phyloP scores from a whole-genome alignment of 1,284 basidiomycete species.

The Sutorius eximius region DNA sequence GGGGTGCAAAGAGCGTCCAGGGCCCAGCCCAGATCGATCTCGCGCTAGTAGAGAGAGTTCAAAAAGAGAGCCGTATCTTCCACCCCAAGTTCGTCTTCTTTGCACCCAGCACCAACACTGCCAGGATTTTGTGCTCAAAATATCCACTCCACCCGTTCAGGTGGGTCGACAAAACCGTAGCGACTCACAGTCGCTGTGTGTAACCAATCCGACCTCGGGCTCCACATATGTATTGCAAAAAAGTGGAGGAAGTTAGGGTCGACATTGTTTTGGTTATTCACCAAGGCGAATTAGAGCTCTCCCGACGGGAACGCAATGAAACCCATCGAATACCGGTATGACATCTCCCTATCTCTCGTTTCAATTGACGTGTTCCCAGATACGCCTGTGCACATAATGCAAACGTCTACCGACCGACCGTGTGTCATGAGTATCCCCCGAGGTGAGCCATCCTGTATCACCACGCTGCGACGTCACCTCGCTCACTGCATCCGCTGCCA shows the following conservation, averaged over 20 bases:
- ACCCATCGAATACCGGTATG: conserved; percentile 48
- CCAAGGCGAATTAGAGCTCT: conserved; percentile 34
- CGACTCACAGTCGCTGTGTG: neutral
- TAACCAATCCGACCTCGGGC: neutral
- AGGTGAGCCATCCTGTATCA: conserved; percentile 1
- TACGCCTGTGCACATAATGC: conserved; percentile 55
- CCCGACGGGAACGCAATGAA: conserved; percentile 40
- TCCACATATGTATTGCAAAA: conserved; percentile 36
- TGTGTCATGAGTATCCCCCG: conserved; percentile 26
- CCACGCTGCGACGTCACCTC: conserved; percentile 13
- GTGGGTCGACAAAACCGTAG: conserved; percentile 34
- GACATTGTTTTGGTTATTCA: conserved; percentile 49
- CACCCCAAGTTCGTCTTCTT: conserved; percentile 46
- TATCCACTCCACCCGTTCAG: conserved; percentile 46
- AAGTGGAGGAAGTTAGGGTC: conserved; percentile 54
- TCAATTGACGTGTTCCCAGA: conserved; percentile 10
- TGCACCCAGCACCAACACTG: conserved; percentile 42
- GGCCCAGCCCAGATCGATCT: conserved; percentile 19
- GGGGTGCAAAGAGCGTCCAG: conserved; percentile 15
- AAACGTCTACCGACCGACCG: conserved; percentile 48
- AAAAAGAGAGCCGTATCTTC: conserved; percentile 12
- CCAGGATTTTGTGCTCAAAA: conserved; percentile 39
- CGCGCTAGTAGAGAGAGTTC: neutral
- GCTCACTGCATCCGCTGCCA: conserved; percentile 10
- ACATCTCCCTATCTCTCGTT: conserved; percentile 3